Base-by-base conservation (phyloP, 2,329 filamentous ascomycete genomes). In the Atkinsonella hypoxylon region DNA sequence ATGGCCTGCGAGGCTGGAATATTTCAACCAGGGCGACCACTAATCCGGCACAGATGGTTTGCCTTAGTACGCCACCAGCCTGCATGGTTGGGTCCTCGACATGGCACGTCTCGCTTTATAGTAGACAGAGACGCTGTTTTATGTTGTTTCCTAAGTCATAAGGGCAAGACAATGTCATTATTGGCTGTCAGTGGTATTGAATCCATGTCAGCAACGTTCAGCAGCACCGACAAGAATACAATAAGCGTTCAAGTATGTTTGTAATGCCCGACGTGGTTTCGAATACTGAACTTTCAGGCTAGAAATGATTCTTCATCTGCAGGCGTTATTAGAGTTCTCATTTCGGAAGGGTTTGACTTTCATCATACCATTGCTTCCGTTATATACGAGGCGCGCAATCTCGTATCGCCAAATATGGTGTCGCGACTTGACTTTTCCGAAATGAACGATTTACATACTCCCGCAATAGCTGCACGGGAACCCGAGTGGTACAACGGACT, bases 401-500 rank as follows among this genome's bases (percentile, higher is more conserved):
- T 70, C 2, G 57, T 64, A 13, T 56, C 57, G 13, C 65, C 66
- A 59, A 74, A 78, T 50, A 63, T 64, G 9, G 61, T 61, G 8
- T 66, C 67, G 56, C 59, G 71, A 50, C 64, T 78, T 57, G 60
- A 68, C 51, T 67, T 70, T 18, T 65, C 67, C 30, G 73, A 82
- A 53, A 62, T 76, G 26, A 65, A 71, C 51, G 65, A 68, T 0
- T 58, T 77, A 8, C 66, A 67, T 15, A 67, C 72, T 26, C 74
- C 74, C 5, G 67, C 83, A 34, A 73, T 75, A 49, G 68, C 74
- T 6, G 67, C 81, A 62, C 95, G 89, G 89, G 70, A 87, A 46
- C 82, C 93, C 55, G 81, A 87, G 53, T 96, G 90, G 89, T 90
- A 90, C 62, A 93, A 97, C 64, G 89, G 89, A 0, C 71, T 98